These are phyloP conservation scores for Erythrobasidium yunnanense DNA, from an alignment of 768 basidiomycete genomes.

Conservation along the genomic window DNA sequence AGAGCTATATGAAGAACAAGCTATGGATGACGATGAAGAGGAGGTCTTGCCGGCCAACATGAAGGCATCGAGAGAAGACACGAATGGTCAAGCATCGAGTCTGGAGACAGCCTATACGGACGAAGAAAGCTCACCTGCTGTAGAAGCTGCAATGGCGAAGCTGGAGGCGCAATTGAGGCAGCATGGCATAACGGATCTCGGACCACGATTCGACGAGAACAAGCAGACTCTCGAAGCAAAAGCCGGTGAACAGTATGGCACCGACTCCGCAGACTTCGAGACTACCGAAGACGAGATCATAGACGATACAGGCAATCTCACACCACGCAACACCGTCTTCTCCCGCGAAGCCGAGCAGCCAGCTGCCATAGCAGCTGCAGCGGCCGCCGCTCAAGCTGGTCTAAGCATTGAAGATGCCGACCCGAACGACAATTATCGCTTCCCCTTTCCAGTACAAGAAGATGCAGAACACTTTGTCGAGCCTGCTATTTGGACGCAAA, in stretches of 20 bases:
- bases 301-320: background rate
- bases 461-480: background rate
- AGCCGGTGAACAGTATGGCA: too few relatives aligned
- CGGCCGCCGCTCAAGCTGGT: background rate
- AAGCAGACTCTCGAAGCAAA: background rate
- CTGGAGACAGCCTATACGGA: background rate
- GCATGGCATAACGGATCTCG: background rate
- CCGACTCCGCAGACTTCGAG: too few relatives aligned
- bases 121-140: background rate
- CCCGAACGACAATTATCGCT: background rate
- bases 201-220: background rate
- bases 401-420: background rate
- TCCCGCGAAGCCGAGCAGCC: background rate
- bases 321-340: background rate
- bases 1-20: background rate
- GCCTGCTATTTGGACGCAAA: slow-evolving; percentile 28
- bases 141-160: background rate
- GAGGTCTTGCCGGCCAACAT: background rate
- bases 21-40: background rate
- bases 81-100: too few relatives aligned
- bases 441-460: slow-evolving; percentile 15
- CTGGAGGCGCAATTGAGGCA: background rate
- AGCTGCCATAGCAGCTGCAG: background rate
- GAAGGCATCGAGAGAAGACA: background rate
- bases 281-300: too few relatives aligned